Evolutionary conservation across 768 basidiomycete genomes (phyloP).

Genomic region (Crucibulum laeve): DNA sequence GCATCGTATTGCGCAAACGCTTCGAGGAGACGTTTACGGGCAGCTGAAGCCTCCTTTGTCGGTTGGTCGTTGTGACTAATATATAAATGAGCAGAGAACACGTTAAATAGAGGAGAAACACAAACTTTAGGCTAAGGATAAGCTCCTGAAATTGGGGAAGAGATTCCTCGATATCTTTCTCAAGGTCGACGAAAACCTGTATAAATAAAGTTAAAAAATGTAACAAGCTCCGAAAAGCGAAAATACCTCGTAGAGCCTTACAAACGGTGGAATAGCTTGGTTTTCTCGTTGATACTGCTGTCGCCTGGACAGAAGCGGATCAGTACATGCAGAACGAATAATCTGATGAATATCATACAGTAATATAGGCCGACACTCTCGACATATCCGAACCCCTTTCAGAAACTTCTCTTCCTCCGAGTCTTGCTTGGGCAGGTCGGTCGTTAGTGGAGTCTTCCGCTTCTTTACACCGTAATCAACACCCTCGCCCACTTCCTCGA

Average conservation of each 20-base stretch:
- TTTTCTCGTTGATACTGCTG: constrained; percentile 76
- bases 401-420: constrained; percentile 78
- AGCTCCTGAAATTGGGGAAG: constrained; percentile 90
- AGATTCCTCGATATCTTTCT: constrained; percentile 85
- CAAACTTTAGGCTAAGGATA: constrained; percentile 63
- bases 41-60: constrained; percentile 60
- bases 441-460: constrained; percentile 29
- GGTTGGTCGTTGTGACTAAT: constrained; percentile 43
- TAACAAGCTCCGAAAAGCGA: background rate
- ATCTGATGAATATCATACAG: constrained; percentile 46
- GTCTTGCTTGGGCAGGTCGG: constrained; percentile 30
- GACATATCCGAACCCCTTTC: constrained; percentile 85
- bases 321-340: background rate
- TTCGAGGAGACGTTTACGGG: constrained; percentile 79
- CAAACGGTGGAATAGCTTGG: constrained; percentile 52
- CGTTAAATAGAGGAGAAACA: background rate
- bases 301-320: constrained; percentile 41
- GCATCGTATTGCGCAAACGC: constrained; percentile 88
- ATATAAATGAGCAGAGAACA: background rate
- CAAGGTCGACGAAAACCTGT: constrained; percentile 67
- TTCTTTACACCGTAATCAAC: constrained; percentile 78
- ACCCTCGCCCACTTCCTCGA: constrained; percentile 83
- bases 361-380: constrained; percentile 75
- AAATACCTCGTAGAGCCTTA: constrained; percentile 65
- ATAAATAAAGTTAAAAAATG: background rate